phyloP scores from a whole-genome alignment of 2,329 filamentous ascomycete genomes.

The Microascus cirrosus region DNA sequence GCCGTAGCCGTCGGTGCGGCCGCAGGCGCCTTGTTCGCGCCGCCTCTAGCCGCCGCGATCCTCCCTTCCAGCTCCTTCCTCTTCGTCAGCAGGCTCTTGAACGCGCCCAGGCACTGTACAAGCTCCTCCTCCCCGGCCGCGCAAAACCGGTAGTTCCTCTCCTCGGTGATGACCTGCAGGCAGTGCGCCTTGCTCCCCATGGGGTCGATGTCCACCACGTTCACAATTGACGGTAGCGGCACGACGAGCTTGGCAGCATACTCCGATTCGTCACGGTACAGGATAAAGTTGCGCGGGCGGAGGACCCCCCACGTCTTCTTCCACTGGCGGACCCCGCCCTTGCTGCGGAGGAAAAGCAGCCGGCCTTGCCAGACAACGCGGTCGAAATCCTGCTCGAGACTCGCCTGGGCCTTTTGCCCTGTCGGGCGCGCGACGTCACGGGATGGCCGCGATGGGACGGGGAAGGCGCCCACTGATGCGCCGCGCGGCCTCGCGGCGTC shows the following conservation, averaged over 20 bases:
- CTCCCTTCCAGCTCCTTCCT: conserved; percentile 51
- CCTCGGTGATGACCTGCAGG: conserved; percentile 87
- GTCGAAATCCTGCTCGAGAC: conserved; percentile 58
- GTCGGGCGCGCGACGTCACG: conserved; percentile 9
- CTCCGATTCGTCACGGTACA: conserved; percentile 90
- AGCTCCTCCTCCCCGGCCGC: conserved; percentile 71
- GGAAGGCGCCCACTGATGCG: neutral
- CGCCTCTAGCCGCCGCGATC: conserved; percentile 17
- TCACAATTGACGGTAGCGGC: conserved; percentile 66
- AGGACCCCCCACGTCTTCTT: conserved; percentile 91
- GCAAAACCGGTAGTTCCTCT: conserved; percentile 71
- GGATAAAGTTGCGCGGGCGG: conserved; percentile 68
- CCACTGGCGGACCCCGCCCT: conserved; percentile 80
- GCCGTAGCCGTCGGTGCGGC: neutral
- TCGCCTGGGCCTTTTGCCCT: conserved; percentile 51
- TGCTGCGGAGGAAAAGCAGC: conserved; percentile 73
- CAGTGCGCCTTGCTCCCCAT: conserved; percentile 77
- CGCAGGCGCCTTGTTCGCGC: neutral
- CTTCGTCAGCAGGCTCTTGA: conserved; percentile 76
- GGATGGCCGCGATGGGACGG: neutral
- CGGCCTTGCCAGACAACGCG: conserved; percentile 91
- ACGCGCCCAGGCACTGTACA: conserved; percentile 74
- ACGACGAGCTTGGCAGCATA: conserved; percentile 80
- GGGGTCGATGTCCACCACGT: conserved; percentile 86
- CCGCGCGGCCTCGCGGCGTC: conserved; percentile 21